phyloP scores from a whole-genome alignment of 2,329 filamentous ascomycete genomes.

The Pseudogymnoascus sp. region DNA sequence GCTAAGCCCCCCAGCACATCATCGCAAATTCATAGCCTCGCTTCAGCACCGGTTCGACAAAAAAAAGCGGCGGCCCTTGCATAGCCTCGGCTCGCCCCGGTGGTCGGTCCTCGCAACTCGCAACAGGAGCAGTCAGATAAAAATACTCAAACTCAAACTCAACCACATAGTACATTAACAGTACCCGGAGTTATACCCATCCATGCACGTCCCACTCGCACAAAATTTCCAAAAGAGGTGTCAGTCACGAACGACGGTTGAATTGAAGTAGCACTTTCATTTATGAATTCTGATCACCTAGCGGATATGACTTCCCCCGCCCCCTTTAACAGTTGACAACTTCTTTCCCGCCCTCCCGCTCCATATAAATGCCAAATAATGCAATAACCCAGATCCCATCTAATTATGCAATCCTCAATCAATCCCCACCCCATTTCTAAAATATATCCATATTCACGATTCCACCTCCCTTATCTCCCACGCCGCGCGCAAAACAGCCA shows the following conservation, averaged over 20 bases:
- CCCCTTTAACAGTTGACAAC: not conserved
- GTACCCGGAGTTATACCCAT: too few species aligned
- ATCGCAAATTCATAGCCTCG: not conserved
- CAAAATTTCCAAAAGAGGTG: too few species aligned
- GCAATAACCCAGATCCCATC: not conserved
- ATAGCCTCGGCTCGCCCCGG: not conserved
- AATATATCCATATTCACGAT: not conserved
- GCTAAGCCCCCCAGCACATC: not conserved
- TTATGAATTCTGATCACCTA: not conserved
- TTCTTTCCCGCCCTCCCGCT: not conserved
- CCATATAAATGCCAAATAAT: not conserved
- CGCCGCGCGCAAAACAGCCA: slow-evolving; percentile 69
- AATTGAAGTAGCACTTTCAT: not conserved
- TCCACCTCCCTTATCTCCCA: slow-evolving; percentile 43
- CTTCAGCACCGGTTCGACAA: not conserved
- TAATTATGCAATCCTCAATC: not conserved
- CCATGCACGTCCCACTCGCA: too few species aligned
- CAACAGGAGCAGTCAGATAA: not conserved
- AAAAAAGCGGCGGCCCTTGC: not conserved
- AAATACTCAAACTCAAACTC: not conserved
- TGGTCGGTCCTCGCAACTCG: not conserved
- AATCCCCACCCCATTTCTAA: not conserved
- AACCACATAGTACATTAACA: not conserved
- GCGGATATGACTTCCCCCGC: not conserved
- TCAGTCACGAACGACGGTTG: too few species aligned